These are phyloP conservation scores for Fusarium scirpi DNA, from an alignment of 2,329 filamentous ascomycete genomes.

Conservation along the genomic window DNA sequence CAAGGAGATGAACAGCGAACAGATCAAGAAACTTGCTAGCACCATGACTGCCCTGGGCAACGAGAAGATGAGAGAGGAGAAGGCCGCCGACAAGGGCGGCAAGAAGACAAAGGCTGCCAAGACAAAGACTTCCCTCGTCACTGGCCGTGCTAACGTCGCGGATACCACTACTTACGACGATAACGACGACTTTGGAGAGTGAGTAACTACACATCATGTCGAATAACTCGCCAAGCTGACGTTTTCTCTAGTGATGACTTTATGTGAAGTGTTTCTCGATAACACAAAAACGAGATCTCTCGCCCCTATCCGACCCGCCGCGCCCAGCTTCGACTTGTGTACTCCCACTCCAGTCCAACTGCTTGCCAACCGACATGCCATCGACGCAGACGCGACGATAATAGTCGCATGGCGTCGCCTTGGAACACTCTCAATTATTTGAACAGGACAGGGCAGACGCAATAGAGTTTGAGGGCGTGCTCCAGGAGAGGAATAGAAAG, in stretches of 20 bases:
- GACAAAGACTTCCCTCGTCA: conserved; percentile 87
- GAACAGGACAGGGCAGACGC: conserved; percentile 12
- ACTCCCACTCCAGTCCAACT: conserved; percentile 13
- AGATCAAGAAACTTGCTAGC: conserved; percentile 96
- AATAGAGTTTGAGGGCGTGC: conserved; percentile 14
- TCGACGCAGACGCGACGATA: conserved; percentile 5
- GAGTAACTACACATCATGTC: conserved; percentile 59
- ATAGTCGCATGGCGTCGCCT: conserved; percentile 17
- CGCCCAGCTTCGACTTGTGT: conserved; percentile 22
- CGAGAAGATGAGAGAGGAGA: conserved; percentile 99
- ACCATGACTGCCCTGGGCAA: conserved; percentile 90
- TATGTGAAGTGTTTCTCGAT: conserved; percentile 66
- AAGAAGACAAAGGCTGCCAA: conserved; percentile 99
- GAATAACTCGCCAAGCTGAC: conserved; percentile 36
- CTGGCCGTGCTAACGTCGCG: conserved; percentile 68
- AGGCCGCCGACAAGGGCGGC: conserved; percentile 89
- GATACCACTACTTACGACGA: conserved; percentile 82
- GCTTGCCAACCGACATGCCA: conserved; percentile 1
- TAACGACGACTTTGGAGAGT: conserved; percentile 85
- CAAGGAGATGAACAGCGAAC: conserved; percentile 88
- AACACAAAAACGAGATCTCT: conserved; percentile 19
- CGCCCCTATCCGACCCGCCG: conserved; percentile 9
- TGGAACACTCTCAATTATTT: conserved; percentile 10
- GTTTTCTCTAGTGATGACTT: conserved; percentile 70
- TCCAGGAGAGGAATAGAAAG: background rate